Conservation (phyloP, 805 yeast genomes). For the Sungouiozyma intestinalis region DNA sequence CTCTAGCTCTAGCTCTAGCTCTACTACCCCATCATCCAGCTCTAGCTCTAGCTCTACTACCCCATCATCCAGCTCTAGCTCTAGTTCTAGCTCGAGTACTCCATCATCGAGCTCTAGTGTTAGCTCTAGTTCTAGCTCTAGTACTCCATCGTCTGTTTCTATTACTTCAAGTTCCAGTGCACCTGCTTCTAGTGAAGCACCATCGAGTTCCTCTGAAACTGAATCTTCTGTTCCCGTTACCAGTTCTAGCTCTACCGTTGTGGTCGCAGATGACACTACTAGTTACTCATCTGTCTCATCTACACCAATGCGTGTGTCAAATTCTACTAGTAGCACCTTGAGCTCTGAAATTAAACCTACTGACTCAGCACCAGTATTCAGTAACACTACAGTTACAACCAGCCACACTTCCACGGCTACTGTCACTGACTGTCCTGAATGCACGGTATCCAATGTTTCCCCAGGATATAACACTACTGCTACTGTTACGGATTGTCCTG, state of each 20-base stretch:
- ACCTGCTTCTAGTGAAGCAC: background rate
- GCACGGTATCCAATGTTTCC: background rate
- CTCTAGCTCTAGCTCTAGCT: background rate
- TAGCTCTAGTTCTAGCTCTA: background rate
- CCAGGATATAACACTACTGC: background rate
- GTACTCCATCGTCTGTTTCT: background rate
- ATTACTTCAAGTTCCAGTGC: background rate
- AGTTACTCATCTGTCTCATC: background rate
- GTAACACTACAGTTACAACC: background rate
- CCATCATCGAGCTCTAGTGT: background rate
- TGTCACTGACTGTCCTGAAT: background rate
- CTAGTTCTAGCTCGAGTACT: background rate
- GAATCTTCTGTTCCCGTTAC: background rate
- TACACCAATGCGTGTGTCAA: background rate
- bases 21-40: background rate
- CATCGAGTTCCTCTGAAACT: background rate
- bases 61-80: background rate
- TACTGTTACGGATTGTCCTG: background rate
- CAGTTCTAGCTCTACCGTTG: background rate
- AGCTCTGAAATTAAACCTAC: background rate
- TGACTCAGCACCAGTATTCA: background rate
- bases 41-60: background rate
- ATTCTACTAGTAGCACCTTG: too few species aligned
- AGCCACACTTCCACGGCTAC: background rate
- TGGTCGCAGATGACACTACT: background rate